Evolutionary conservation across 768 basidiomycete genomes (phyloP).

Genomic region (Naganishia friedmannii): DNA sequence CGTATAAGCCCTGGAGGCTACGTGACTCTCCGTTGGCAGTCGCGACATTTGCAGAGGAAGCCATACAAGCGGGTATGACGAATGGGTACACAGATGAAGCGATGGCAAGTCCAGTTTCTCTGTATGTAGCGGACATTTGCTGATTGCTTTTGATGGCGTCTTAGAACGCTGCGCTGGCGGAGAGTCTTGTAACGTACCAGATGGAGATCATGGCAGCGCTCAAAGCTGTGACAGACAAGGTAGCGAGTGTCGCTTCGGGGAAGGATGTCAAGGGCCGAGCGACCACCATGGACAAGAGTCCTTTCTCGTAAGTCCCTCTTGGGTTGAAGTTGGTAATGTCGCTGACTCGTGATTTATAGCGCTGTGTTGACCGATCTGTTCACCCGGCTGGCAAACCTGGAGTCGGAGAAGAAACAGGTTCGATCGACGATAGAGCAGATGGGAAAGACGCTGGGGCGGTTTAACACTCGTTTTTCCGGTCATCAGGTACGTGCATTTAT

Average conservation of each 20-base stretch:
- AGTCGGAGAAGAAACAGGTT: slow-evolving; percentile 27
- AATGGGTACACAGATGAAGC: slow-evolving; percentile 21
- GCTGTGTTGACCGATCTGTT: slow-evolving; percentile 26
- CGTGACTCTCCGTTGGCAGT: slow-evolving; percentile 46
- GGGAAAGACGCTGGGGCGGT: neutral
- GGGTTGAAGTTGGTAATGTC: neutral
- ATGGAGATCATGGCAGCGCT: slow-evolving; percentile 45
- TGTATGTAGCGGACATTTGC: too few species aligned
- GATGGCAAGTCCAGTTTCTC: neutral
- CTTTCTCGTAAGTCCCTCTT: slow-evolving; percentile 3
- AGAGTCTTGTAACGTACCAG: slow-evolving; percentile 50
- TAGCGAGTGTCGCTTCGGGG: slow-evolving; percentile 19
- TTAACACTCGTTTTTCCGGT: neutral
- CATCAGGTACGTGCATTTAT: neutral
- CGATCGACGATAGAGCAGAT: slow-evolving; percentile 16
- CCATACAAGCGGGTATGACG: slow-evolving; percentile 3
- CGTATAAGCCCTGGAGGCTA: slow-evolving; percentile 48
- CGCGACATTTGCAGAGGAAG: slow-evolving; percentile 35
- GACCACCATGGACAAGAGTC: neutral
- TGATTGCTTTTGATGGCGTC: neutral
- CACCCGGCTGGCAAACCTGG: slow-evolving; percentile 27
- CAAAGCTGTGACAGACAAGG: slow-evolving; percentile 36
- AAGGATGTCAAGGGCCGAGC: slow-evolving; percentile 4
- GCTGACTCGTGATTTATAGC: neutral
- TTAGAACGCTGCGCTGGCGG: slow-evolving; percentile 45